Base-by-base conservation (phyloP, 176 grass and related monocot genomes). In the Oryza longistaminata region DNA sequence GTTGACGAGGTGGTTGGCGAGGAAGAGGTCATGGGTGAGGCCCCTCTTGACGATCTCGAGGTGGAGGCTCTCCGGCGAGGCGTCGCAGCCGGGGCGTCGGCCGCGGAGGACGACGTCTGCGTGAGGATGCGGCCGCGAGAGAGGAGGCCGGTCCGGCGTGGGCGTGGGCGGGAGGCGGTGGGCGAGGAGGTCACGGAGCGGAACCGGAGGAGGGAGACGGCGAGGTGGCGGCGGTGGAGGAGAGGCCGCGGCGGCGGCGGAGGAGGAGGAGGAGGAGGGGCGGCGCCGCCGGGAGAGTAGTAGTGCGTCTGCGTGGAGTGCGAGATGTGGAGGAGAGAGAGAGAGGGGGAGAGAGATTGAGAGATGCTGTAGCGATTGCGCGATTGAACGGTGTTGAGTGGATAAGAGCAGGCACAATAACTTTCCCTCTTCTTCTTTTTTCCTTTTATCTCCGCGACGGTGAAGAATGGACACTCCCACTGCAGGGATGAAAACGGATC, bases 1-100 rank as follows among this genome's bases (percentile, higher is more conserved):
- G 11, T 90, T 92, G 58, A 94, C 60, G 90, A 94, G 79, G 48
- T 86, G 86, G 79, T 94, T 92, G 42, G 70, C 35, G 42, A 94
- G 53, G 72, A 93, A 93, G 77, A 96, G 74, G 40, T 93, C 94
- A 62, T 81, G 6, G 26, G 24, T 48, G 61, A 93, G 90, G 5
- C 91, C 91, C 6, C 83, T 71, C 81, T 93, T 93, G 61, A 96
- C 1, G 21, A 89, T 24, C 44, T 87, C 89, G 19, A 91, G 73
- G 71, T 96, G 88, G 53, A 96, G 89, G 71, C 29, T 88, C 83
- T 87, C 81, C 15, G 84, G 77, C 22, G 85, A 80, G 21, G 74
- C 25, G 27, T 77, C 58, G 61, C 68, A 68, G 67, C 74, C 22
- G 5, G 40, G n/a, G 76, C 64, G n/a, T 67, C 83, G 72, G 72